phyloP scores from a whole-genome alignment of 345 rosid species.

The Salix koriyanagi region DNA sequence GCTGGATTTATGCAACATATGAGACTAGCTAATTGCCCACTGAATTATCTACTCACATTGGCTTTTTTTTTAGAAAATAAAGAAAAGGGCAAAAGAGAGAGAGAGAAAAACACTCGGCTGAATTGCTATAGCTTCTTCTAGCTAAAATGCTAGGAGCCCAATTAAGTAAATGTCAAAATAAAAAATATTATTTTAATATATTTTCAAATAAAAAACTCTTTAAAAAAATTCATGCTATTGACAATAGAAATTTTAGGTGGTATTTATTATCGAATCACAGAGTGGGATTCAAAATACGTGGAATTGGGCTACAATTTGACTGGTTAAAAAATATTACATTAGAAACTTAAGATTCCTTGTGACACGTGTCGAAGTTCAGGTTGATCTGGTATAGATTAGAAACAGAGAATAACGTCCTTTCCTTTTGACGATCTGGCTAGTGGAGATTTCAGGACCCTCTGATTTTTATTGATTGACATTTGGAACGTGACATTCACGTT shows the following conservation, averaged over 20 bases:
- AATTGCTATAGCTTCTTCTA: neutral
- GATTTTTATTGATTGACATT: neutral
- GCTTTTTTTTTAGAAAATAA: too few species aligned
- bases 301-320: neutral
- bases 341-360: neutral
- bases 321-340: neutral
- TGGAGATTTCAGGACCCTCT: neutral
- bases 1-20: too few species aligned
- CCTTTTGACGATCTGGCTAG: neutral
- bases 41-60: too few species aligned
- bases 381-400: neutral
- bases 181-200: too few species aligned
- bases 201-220: too few species aligned
- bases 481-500: constrained; percentile 3
- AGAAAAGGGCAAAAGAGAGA: too few species aligned
- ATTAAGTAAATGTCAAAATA: too few species aligned
- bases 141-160: neutral
- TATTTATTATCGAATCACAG: neutral
- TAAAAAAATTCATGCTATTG: neutral
- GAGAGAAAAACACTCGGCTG: neutral
- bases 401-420: neutral
- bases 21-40: too few species aligned
- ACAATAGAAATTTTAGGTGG: neutral
- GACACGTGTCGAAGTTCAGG: neutral
- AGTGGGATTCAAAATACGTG: neutral